phyloP scores from a whole-genome alignment of 352 stramenopile genomes.

The Pythium sp. region DNA sequence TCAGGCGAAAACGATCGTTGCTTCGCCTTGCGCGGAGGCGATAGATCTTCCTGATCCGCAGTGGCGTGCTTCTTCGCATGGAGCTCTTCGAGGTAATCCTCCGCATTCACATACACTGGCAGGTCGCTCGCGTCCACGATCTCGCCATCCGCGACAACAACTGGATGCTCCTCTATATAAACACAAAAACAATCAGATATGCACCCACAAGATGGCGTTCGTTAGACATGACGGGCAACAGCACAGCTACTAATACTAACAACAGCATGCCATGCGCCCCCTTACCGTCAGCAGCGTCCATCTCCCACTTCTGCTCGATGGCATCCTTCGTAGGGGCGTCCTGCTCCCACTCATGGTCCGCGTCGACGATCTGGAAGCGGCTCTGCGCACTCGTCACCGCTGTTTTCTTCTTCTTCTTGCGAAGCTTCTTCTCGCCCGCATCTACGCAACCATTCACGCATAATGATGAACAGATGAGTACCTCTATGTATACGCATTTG shows the following conservation, averaged over 20 bases:
- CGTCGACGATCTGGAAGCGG: constrained; percentile 55
- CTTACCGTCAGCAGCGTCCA: constrained; percentile 44
- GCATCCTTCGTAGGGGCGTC: constrained; percentile 39
- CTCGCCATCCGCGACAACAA: constrained; percentile 45
- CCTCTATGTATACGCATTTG: not conserved
- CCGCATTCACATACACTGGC: constrained; percentile 68
- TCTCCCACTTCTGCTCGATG: constrained; percentile 66
- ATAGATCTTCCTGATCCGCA: constrained; percentile 37
- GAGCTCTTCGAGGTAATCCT: constrained; percentile 60
- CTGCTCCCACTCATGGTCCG: constrained; percentile 52
- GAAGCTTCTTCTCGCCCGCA: constrained; percentile 48
- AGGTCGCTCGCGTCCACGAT: constrained; percentile 60
- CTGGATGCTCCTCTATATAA: constrained; percentile 30
- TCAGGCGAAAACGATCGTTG: not conserved
- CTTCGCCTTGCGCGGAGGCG: constrained; percentile 41
- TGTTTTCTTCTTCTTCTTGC: constrained; percentile 49
- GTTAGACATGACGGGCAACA: not conserved
- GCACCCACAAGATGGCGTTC: not conserved
- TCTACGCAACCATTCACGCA: constrained; percentile 9
- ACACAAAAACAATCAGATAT: not conserved
- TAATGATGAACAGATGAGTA: not conserved
- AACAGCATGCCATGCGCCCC: constrained; percentile 8
- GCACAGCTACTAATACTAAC: too few species aligned
- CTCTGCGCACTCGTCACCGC: constrained; percentile 9
- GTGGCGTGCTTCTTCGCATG: constrained; percentile 22